Percentiles rank a stretch among this genome's conserved stretches.
These are phyloP conservation scores for Gnomoniopsis sp. DNA, from an alignment of 2,329 filamentous ascomycete species.

Conservation along the genomic window DNA sequence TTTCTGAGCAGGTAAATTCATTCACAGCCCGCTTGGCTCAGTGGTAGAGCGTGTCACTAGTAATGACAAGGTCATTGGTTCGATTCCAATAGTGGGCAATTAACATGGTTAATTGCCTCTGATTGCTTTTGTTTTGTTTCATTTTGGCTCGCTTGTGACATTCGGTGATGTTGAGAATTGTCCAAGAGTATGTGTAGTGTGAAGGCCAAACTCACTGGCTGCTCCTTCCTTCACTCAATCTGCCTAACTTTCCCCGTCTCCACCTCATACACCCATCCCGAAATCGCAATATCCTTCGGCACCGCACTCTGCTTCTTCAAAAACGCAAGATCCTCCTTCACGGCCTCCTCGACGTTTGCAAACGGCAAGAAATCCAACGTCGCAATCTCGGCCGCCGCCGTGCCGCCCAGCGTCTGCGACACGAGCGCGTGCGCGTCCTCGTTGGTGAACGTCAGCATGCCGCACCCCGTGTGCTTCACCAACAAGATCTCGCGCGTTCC, in stretches of 20 bases:
- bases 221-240: neutral
- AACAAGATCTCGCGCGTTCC: slow-evolving; percentile 73
- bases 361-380: slow-evolving; percentile 62
- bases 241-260: slow-evolving; percentile 56
- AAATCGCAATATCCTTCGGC: slow-evolving; percentile 56
- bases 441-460: slow-evolving; percentile 70
- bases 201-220: neutral
- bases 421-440: slow-evolving; percentile 53
- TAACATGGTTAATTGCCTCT: slow-evolving; percentile 21
- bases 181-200: too few relatives aligned
- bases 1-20: too few relatives aligned
- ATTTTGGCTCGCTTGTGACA: too few relatives aligned
- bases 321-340: slow-evolving; percentile 63
- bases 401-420: slow-evolving; percentile 53
- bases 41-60: slow-evolving; percentile 24
- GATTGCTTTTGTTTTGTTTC: neutral
- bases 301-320: slow-evolving; percentile 59
- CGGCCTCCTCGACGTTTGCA: slow-evolving; percentile 58
- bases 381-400: slow-evolving; percentile 42
- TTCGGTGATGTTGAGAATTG: too few relatives aligned
- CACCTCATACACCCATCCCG: slow-evolving; percentile 76
- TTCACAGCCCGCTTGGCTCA: slow-evolving; percentile 21
- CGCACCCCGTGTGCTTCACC: slow-evolving; percentile 72
- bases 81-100: slow-evolving; percentile 29
- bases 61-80: slow-evolving; percentile 15